phyloP scores from a whole-genome alignment of 2,329 filamentous ascomycete species.

The Phoma herbarum region DNA sequence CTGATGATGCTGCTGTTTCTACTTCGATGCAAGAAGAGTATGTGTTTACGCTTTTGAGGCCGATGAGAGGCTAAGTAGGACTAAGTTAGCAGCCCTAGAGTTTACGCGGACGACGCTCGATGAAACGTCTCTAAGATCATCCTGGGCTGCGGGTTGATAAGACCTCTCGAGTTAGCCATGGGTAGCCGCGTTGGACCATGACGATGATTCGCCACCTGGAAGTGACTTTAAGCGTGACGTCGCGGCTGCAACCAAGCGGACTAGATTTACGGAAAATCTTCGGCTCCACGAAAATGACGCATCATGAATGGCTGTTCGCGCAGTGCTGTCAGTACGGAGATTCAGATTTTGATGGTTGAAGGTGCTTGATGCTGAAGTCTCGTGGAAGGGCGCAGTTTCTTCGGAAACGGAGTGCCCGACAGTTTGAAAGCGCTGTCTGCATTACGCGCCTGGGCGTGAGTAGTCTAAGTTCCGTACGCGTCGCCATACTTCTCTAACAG shows the following conservation, averaged over 20 bases:
- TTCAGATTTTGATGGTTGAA: background rate
- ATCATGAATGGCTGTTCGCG: background rate
- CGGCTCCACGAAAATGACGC: conserved; percentile 4
- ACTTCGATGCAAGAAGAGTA: conserved; percentile 7
- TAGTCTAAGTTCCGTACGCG: conserved; percentile 74
- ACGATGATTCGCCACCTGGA: conserved; percentile 24
- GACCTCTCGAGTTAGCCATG: conserved; percentile 18
- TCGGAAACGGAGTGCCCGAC: conserved; percentile 40
- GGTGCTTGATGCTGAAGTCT: background rate
- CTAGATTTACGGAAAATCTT: conserved; percentile 9
- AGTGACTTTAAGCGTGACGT: conserved; percentile 18
- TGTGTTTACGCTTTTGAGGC: conserved; percentile 18
- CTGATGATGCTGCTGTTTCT: conserved; percentile 4
- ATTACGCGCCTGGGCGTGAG: conserved; percentile 66
- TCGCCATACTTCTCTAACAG: conserved; percentile 76
- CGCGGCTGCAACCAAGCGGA: conserved; percentile 9
- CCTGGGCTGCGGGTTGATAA: conserved; percentile 16
- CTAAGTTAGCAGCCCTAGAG: conserved; percentile 13
- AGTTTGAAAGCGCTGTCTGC: conserved; percentile 15
- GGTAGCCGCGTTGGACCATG: conserved; percentile 21
- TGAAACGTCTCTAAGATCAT: conserved; percentile 17
- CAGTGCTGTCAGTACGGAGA: background rate
- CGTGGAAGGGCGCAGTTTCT: background rate
- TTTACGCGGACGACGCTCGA: conserved; percentile 18
- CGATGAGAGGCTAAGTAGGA: conserved; percentile 1